phyloP scores from a whole-genome alignment of 140 eudicot genomes.

The Oenanthe javanica region DNA sequence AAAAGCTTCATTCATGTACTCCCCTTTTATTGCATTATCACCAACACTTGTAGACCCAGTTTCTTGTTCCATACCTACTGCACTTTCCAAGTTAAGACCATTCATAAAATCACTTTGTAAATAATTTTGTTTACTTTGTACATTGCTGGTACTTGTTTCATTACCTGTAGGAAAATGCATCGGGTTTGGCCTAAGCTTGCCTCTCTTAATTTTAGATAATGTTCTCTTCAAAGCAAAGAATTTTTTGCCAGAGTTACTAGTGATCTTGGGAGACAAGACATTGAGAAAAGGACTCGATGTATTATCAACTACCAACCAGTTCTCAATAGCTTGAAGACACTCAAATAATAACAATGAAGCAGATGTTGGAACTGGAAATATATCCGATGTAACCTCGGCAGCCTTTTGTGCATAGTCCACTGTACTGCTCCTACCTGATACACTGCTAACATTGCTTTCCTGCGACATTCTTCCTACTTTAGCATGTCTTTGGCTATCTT shows the following conservation, averaged over 20 bases:
- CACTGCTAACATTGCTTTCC: slow-evolving; percentile 71
- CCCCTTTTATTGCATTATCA: slow-evolving; percentile 46
- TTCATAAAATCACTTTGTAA: slow-evolving; percentile 19
- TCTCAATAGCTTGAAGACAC: slow-evolving; percentile 73
- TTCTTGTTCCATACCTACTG: slow-evolving; percentile 27
- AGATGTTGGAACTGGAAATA: slow-evolving; percentile 41
- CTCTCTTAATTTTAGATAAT: slow-evolving; percentile 46
- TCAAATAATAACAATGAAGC: slow-evolving; percentile 64
- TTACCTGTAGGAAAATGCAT: slow-evolving; percentile 21
- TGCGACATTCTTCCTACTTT: slow-evolving; percentile 91
- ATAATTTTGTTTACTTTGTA: slow-evolving; percentile 10
- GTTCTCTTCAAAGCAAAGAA: slow-evolving; percentile 61
- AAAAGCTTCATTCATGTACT: slow-evolving; percentile 44
- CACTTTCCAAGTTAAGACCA: slow-evolving; percentile 30
- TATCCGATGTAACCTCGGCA: slow-evolving; percentile 25
- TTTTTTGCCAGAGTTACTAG: slow-evolving; percentile 43
- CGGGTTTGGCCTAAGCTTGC: slow-evolving; percentile 35
- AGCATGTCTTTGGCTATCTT: slow-evolving; percentile 64
- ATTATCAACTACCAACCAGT: slow-evolving; percentile 60
- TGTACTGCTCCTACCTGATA: slow-evolving; percentile 35
- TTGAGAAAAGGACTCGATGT: slow-evolving; percentile 35
- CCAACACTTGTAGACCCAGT: slow-evolving; percentile 32
- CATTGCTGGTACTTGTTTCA: slow-evolving; percentile 26
- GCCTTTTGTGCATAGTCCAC: slow-evolving; percentile 29
- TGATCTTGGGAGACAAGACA: slow-evolving; percentile 33